These are phyloP conservation scores for Euphrasia arctica DNA, from an alignment of 305 asterid species.

Conservation along the genomic window DNA sequence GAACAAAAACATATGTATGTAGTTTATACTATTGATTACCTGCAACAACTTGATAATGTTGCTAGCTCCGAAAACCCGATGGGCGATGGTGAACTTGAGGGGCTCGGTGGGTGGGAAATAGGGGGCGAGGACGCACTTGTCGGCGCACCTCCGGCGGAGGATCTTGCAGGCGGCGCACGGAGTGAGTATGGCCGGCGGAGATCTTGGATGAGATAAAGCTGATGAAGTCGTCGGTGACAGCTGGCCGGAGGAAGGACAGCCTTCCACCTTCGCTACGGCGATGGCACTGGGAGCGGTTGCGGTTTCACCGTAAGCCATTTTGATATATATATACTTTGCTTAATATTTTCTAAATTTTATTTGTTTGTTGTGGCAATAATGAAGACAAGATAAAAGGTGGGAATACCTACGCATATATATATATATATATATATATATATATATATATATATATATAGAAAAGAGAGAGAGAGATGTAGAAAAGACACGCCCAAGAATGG, in stretches of 20 bases:
- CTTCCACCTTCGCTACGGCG: background rate
- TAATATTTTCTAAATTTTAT: background rate
- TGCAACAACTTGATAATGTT: constrained; percentile 43
- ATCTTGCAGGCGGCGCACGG: constrained; percentile 51
- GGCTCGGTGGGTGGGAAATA: constrained; percentile 45
- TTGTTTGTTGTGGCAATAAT: background rate
- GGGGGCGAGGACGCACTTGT: constrained; percentile 40
- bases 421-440: background rate
- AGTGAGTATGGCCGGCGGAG: constrained; percentile 21
- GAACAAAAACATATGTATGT: background rate
- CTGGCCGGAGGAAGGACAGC: constrained; percentile 1
- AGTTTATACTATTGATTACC: constrained; percentile 16
- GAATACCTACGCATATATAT: background rate
- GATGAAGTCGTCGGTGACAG: constrained; percentile 21
- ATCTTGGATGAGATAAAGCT: constrained; percentile 6
- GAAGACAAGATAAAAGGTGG: background rate
- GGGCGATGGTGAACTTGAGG: constrained; percentile 40
- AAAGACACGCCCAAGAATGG: constrained; percentile 1
- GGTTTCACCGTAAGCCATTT: constrained; percentile 10
- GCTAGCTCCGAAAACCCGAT: constrained; percentile 45
- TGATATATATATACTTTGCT: background rate
- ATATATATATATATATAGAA: too few species aligned
- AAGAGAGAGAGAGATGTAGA: background rate
- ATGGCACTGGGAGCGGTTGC: background rate
- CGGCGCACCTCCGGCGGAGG: constrained; percentile 47